Base-by-base conservation (phyloP, 441 rosid genomes). In the Dalechampia spathulata region DNA sequence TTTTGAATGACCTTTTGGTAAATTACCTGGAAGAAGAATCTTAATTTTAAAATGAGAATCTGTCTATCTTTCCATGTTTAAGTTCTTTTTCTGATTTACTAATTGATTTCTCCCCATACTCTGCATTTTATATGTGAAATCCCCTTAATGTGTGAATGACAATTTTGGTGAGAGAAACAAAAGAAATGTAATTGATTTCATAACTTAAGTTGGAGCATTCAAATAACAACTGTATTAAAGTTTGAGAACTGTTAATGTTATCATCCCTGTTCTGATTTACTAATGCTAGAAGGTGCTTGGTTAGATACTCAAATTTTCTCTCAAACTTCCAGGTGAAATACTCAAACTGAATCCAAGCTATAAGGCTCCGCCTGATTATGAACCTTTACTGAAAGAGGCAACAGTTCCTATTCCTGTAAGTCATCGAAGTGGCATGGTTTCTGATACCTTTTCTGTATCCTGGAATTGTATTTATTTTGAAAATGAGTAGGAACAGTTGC, bases 301-400 rank as follows among this genome's bases (percentile, higher is more conserved):
- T 44, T 52, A 44, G 55, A 20, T 58, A 49, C 59, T 52, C 12
- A 3, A 4, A 14, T 48, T 12, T 27, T 1, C 34, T 53, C 57
- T 58, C 58, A 47, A 39, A 34, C 38, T 55, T 75, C 27, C 75
- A 92, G 99, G 97, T 59, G 90, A 89, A 73, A 89, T 92, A 55
- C 72, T 89, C 38, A 78, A 77, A 70, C 62, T 93, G 66, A 85
- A 89, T 77, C 84, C 96, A 15, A 80, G 83, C 64, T 93, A 78
- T 77, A 87, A 85, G 78, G 77, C 80, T 45, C 95, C 97, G 26
- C 73, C 81, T 39, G 90, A 83, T 69, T 93, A 93, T 71, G 83
- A 80, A 64, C 97, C 95, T 32, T 67, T 83, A 77, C 58, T 79
- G 68, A 93, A 85, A 69, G 96, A 85, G 74, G 87, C 89, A 38